Base-by-base conservation (phyloP, 345 rosid species). In the Anastatica hierochuntica region DNA sequence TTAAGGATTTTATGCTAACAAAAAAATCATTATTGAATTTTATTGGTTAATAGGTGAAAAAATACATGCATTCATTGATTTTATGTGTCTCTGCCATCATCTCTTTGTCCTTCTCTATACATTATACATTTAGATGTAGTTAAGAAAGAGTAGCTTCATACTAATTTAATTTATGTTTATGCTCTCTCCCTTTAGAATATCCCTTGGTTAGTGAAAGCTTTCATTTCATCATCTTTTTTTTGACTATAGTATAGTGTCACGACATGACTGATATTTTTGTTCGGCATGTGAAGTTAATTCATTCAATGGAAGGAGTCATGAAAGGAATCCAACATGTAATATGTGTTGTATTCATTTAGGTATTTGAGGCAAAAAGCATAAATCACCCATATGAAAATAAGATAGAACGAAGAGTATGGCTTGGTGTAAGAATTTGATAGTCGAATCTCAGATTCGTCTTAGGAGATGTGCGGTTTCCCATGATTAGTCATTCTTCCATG, bases 1-100 rank as follows among this genome's bases (percentile, higher is more conserved):
- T 77, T 49, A 90, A 90, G 66, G 92, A 86, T 33, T 68, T 82
- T 70, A 86, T 84, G 95, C 82, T 79, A 38, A 90, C 86, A 68
- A 92, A 90, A 71, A 82, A 72, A 14, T 83, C 90, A 12, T 77
- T 90, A 53, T 58, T 86, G 62, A 82, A 80, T 65, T 90, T 92
- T 10, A 79, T 86, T 53, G 79, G 77, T 69, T 79, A 87, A 23
- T 94, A 82, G 96, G 94, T 84, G n/a, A n/a, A n/a, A 41, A 47
- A 47, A 27, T 14, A 67, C 30, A 37, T 43, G 33, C 44, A 21
- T 45, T 42, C n/a, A n/a, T n/a, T n/a, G n/a, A n/a, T n/a, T n/a
- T n/a, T n/a, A n/a, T n/a, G n/a, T n/a, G n/a, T n/a, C n/a, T 18
- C 8, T 51, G 14, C 17, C 20, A 14, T 29, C 40, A 20, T 18